These are phyloP conservation scores for Scedosporium aurantiacum DNA, from an alignment of 2,329 filamentous ascomycete genomes.

Conservation along the genomic window DNA sequence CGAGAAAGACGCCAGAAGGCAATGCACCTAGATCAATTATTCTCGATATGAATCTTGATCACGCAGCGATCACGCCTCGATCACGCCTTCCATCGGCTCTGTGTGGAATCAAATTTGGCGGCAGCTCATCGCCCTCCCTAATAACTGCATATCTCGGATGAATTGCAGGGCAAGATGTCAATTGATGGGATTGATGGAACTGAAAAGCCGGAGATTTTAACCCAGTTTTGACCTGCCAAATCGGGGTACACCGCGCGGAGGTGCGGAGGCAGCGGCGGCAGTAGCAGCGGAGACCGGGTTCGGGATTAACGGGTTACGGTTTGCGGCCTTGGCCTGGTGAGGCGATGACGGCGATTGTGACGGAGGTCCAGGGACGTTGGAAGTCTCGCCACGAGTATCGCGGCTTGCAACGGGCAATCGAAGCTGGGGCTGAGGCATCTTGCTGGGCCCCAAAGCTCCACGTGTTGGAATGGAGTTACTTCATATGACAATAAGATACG, in stretches of 20 bases:
- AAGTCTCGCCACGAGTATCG: no score
- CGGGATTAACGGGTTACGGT: not conserved
- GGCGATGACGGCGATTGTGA: no score
- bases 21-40: no score
- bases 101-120: not conserved
- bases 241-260: not conserved
- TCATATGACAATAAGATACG: no score
- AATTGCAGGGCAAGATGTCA: not conserved
- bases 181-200: no score
- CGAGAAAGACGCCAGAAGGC: not conserved
- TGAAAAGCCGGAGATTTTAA: not conserved
- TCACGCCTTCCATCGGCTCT: not conserved
- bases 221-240: not conserved
- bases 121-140: not conserved
- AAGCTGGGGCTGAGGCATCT: no score
- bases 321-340: no score
- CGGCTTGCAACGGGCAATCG: no score
- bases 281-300: not conserved
- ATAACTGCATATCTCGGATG: not conserved
- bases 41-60: not conserved
- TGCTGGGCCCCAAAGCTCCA: no score
- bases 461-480: no score
- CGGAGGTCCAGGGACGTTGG: no score
- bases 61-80: not conserved
- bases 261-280: not conserved